These are phyloP conservation scores for Sclerotinia nivalis DNA, from an alignment of 2,329 filamentous ascomycete species.

Conservation along the genomic window DNA sequence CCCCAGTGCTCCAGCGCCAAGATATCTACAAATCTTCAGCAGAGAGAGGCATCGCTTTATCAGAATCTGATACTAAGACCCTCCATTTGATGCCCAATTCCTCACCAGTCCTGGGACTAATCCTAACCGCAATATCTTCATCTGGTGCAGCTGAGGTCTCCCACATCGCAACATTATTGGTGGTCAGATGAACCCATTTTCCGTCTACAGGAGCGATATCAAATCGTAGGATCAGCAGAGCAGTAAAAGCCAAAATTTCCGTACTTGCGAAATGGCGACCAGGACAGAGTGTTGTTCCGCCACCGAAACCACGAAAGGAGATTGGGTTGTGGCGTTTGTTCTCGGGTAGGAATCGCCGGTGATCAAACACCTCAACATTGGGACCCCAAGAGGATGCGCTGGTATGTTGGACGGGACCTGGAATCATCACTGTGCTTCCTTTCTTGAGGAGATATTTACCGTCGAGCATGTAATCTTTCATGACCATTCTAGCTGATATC, in stretches of 20 bases:
- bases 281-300: conserved; percentile 42
- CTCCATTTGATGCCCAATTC: conserved; percentile 18
- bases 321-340: conserved; percentile 35
- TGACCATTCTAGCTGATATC: conserved; percentile 43
- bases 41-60: conserved; percentile 23
- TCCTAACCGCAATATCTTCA: conserved; percentile 21
- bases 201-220: conserved; percentile 29
- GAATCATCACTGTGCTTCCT: conserved; percentile 43
- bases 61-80: conserved; percentile 22
- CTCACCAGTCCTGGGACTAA: conserved; percentile 10
- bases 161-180: conserved; percentile 8
- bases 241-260: conserved; percentile 40
- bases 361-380: conserved; percentile 40
- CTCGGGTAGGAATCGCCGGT: conserved; percentile 40
- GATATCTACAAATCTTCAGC: conserved; percentile 23
- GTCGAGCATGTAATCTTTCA: conserved; percentile 42
- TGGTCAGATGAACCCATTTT: conserved; percentile 9
- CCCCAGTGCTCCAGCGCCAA: background rate
- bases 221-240: conserved; percentile 41
- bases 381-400: conserved; percentile 41
- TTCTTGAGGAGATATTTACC: conserved; percentile 43
- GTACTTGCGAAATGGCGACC: conserved; percentile 44
- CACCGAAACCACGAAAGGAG: conserved; percentile 43
- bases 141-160: conserved; percentile 13
- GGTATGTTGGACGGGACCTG: conserved; percentile 38